phyloP scores from a whole-genome alignment of 2,329 filamentous ascomycete genomes.

The Fusarium avenaceum region DNA sequence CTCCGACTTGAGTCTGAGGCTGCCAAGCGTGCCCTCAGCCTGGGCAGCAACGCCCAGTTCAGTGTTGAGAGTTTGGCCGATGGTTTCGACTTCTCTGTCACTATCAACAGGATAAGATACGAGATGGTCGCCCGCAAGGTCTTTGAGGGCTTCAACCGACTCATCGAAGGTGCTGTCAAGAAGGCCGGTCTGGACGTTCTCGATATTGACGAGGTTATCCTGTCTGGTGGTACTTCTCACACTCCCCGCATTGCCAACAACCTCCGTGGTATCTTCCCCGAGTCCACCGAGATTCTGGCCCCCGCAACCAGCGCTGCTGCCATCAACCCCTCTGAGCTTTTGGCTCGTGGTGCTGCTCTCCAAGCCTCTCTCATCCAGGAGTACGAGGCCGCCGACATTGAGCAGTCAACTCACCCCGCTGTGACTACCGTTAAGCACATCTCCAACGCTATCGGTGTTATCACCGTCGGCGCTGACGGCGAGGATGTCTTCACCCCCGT shows the following conservation, averaged over 20 bases:
- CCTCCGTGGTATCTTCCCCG: conserved; percentile 83
- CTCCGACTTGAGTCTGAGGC: conserved; percentile 91
- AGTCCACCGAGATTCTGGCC: conserved; percentile 81
- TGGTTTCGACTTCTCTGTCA: conserved; percentile 90
- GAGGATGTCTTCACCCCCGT: conserved; percentile 83
- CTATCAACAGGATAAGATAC: conserved; percentile 93
- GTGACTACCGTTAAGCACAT: conserved; percentile 96
- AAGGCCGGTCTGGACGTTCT: conserved; percentile 94
- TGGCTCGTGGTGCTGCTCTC: conserved; percentile 90
- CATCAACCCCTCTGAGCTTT: conserved; percentile 93
- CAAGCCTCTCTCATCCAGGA: conserved; percentile 95
- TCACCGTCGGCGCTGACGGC: conserved; percentile 71
- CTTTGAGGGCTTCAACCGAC: conserved; percentile 86
- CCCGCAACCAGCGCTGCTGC: conserved; percentile 82
- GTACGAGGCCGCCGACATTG: conserved; percentile 93
- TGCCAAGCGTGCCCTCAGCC: conserved; percentile 90
- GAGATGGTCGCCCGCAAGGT: conserved; percentile 90
- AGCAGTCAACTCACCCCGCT: conserved; percentile 94
- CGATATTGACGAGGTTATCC: conserved; percentile 94
- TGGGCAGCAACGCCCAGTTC: conserved; percentile 90
- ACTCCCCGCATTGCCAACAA: conserved; percentile 92
- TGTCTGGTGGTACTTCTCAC: conserved; percentile 92
- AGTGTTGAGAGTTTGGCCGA: conserved; percentile 92
- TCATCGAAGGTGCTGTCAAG: conserved; percentile 87
- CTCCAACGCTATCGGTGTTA: conserved; percentile 87